Evolutionary conservation across 257 asterid genomes (phyloP).

Genomic region (Marsdenia floribunda): DNA sequence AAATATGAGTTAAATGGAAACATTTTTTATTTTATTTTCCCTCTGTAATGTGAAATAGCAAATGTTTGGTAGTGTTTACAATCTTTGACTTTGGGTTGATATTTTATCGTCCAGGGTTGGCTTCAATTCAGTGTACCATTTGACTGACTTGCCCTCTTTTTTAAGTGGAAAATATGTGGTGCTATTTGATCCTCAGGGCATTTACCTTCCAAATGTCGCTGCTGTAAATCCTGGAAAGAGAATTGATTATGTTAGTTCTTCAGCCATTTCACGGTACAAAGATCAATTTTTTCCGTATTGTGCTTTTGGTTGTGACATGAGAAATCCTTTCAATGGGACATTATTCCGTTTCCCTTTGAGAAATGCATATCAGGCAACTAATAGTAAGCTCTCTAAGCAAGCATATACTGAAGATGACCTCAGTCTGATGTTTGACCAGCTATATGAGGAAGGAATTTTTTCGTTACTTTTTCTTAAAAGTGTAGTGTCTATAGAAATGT

Average conservation of each 20-base stretch:
- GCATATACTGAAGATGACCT: slow-evolving; percentile 80
- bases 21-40: neutral
- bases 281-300: slow-evolving; percentile 92
- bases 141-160: slow-evolving; percentile 93
- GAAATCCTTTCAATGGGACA: slow-evolving; percentile 79
- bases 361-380: slow-evolving; percentile 76
- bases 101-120: slow-evolving; percentile 73
- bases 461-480: slow-evolving; percentile 82
- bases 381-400: slow-evolving; percentile 91
- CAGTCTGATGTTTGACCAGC: slow-evolving; percentile 73
- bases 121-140: slow-evolving; percentile 96
- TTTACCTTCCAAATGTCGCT: slow-evolving; percentile 81
- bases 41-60: neutral
- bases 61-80: neutral
- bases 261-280: slow-evolving; percentile 70
- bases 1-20: neutral
- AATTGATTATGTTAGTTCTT: slow-evolving; percentile 77
- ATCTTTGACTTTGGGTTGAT: slow-evolving; percentile 23
- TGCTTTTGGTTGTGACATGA: slow-evolving; percentile 96
- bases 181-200: slow-evolving; percentile 93
- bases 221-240: slow-evolving; percentile 95
- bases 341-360: slow-evolving; percentile 97
- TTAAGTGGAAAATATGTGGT: slow-evolving; percentile 93
- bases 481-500: slow-evolving; percentile 71
- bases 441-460: slow-evolving; percentile 79